A percentile compares a stretch with the other conserved stretches of the same genome.
Evolutionary conservation across 2,329 filamentous ascomycete genomes (phyloP).

Genomic region (Trichophyton simii): DNA sequence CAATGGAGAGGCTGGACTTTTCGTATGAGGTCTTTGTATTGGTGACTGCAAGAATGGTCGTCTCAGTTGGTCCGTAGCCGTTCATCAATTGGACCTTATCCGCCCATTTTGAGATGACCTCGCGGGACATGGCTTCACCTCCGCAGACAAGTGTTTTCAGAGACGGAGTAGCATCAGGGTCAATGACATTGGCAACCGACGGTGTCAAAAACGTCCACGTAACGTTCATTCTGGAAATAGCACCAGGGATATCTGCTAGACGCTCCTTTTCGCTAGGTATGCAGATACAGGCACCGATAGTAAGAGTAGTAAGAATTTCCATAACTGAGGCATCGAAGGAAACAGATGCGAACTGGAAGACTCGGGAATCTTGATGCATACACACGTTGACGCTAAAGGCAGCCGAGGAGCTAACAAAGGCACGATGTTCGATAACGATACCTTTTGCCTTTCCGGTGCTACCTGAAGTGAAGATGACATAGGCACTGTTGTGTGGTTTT

Average conservation of each 20-base stretch:
- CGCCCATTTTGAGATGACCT: constrained; percentile 58
- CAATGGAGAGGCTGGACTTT: constrained; percentile 10
- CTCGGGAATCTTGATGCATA: constrained; percentile 46
- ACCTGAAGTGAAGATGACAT: constrained; percentile 75
- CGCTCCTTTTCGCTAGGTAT: constrained; percentile 60
- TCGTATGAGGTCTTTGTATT: constrained; percentile 9
- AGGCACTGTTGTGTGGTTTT: constrained; percentile 40
- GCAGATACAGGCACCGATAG: constrained; percentile 64
- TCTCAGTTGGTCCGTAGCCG: constrained; percentile 69
- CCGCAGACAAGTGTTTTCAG: constrained; percentile 68
- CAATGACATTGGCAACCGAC: constrained; percentile 63
- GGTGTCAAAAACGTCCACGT: constrained; percentile 79
- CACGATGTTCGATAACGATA: constrained; percentile 62
- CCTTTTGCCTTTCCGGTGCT: constrained; percentile 72
- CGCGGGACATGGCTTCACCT: constrained; percentile 64
- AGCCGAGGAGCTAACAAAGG: constrained; percentile 55
- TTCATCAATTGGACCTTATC: constrained; percentile 53
- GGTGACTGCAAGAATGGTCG: constrained; percentile 7
- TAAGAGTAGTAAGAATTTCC: constrained; percentile 79
- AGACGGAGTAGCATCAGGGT: constrained; percentile 53
- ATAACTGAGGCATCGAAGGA: constrained; percentile 80
- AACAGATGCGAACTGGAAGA: constrained; percentile 72
- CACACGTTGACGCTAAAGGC: constrained; percentile 29
- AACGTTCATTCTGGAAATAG: constrained; percentile 50
- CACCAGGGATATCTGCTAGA: constrained; percentile 56